These are phyloP conservation scores for Coniochaeta sp. DNA, from an alignment of 2,329 filamentous ascomycete genomes.

Conservation along the genomic window DNA sequence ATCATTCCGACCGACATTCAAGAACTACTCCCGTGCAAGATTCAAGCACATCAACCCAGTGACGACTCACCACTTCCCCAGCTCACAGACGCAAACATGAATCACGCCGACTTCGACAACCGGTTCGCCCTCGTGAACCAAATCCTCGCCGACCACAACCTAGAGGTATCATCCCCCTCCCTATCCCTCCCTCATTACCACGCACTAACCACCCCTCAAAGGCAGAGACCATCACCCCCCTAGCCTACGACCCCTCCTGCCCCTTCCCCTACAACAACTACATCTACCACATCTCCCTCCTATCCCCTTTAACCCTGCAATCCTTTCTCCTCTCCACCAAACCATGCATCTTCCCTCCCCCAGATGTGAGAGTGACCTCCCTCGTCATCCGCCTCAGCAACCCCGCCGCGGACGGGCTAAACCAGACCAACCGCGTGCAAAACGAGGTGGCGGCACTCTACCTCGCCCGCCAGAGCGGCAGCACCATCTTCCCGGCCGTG, in stretches of 20 bases:
- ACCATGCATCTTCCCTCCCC: constrained; percentile 9
- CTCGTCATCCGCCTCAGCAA: constrained; percentile 19
- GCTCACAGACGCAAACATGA: no score
- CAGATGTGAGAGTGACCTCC: constrained; percentile 6
- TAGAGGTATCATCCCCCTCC: no score
- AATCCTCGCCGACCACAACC: no score
- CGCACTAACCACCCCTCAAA: no score
- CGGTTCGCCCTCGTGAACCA: no score
- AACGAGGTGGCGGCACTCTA: constrained; percentile 18
- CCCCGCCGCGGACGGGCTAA: constrained; percentile 12
- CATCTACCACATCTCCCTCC: constrained; percentile 16
- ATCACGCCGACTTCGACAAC: no score
- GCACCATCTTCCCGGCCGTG: constrained; percentile 15
- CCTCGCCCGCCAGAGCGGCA: constrained; percentile 12
- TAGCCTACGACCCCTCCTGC: constrained; percentile 13
- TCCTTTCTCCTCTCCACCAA: constrained; percentile 9
- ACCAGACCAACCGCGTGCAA: constrained; percentile 18
- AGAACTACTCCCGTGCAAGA: no score
- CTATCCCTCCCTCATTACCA: no score
- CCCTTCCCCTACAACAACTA: constrained; percentile 18
- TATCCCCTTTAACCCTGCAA: constrained; percentile 5
- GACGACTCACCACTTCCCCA: no score
- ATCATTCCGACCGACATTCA: no score
- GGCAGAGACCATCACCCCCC: constrained; percentile 9
- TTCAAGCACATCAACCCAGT: no score